phyloP scores from a whole-genome alignment of 768 basidiomycete species.

The Pisolithus microcarpus region DNA sequence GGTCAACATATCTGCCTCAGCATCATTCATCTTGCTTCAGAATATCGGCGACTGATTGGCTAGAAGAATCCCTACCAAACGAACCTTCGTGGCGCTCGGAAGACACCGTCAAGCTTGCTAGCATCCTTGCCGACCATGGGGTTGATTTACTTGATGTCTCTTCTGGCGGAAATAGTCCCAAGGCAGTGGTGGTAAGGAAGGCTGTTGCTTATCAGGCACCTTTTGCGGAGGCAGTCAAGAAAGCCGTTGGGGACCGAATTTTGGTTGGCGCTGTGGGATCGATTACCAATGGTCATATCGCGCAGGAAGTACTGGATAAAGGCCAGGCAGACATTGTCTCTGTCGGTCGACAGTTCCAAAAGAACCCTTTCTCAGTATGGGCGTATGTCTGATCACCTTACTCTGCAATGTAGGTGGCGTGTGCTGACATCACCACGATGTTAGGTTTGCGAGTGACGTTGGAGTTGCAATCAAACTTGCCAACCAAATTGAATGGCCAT shows the following conservation, averaged over 20 bases:
- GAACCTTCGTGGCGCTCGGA: constrained; percentile 62
- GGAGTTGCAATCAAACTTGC: neutral
- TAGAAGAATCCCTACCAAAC: constrained; percentile 49
- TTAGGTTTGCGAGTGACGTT: neutral
- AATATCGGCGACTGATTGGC: constrained; percentile 70
- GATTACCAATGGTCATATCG: constrained; percentile 33
- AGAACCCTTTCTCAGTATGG: constrained; percentile 47
- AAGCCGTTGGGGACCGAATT: constrained; percentile 35
- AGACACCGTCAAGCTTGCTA: constrained; percentile 58
- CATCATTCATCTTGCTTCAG: constrained; percentile 30
- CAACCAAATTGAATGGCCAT: neutral
- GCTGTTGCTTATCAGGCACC: constrained; percentile 46
- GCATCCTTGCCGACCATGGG: constrained; percentile 59
- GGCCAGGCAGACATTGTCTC: constrained; percentile 41
- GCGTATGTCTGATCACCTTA: constrained; percentile 15
- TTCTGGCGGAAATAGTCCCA: neutral
- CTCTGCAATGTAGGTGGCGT: neutral
- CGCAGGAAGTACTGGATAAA: constrained; percentile 37
- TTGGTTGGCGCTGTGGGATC: constrained; percentile 21
- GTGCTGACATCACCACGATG: neutral
- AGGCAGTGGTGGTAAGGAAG: constrained; percentile 20
- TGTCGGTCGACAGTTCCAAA: constrained; percentile 50
- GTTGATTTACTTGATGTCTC: constrained; percentile 12
- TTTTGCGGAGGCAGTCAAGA: constrained; percentile 48
- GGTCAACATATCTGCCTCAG: constrained; percentile 43